These are phyloP conservation scores for Cucurbita pepo DNA, from an alignment of 306 rosid genomes.

Conservation along the genomic window DNA sequence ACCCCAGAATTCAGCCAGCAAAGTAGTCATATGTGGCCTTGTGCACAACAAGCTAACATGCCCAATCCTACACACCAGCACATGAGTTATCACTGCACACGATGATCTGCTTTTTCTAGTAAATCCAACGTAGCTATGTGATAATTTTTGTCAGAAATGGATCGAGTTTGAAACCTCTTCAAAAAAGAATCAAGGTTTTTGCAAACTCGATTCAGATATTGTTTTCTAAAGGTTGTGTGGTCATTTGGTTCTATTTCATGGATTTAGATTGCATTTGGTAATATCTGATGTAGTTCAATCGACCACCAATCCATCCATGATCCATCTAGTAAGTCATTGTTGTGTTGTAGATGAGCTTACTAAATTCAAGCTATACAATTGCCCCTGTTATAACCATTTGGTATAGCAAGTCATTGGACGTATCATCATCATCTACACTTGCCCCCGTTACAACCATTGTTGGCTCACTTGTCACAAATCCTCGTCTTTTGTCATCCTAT, in stretches of 20 bases:
- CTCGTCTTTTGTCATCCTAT: too few relatives aligned
- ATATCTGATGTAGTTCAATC: too few relatives aligned
- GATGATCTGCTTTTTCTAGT: neutral
- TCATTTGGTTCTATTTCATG: neutral
- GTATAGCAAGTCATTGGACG: neutral
- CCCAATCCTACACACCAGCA: neutral
- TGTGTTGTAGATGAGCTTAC: neutral
- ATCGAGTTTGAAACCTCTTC: neutral
- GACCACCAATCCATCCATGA: neutral
- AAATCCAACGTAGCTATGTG: neutral
- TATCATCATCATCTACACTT: neutral
- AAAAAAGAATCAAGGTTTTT: neutral
- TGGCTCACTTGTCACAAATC: too few relatives aligned
- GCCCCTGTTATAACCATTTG: too few relatives aligned
- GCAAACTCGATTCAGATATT: neutral
- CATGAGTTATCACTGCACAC: neutral
- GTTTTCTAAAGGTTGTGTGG: neutral
- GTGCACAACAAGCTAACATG: too few relatives aligned
- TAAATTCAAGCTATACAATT: neutral
- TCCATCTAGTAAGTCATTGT: neutral
- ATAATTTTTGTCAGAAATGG: neutral
- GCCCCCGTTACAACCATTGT: neutral
- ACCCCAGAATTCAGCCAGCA: neutral
- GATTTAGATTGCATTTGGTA: neutral
- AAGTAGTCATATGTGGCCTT: neutral